These are phyloP conservation scores for Boechera divaricarpa DNA, from an alignment of 345 rosid genomes.

Conservation along the genomic window DNA sequence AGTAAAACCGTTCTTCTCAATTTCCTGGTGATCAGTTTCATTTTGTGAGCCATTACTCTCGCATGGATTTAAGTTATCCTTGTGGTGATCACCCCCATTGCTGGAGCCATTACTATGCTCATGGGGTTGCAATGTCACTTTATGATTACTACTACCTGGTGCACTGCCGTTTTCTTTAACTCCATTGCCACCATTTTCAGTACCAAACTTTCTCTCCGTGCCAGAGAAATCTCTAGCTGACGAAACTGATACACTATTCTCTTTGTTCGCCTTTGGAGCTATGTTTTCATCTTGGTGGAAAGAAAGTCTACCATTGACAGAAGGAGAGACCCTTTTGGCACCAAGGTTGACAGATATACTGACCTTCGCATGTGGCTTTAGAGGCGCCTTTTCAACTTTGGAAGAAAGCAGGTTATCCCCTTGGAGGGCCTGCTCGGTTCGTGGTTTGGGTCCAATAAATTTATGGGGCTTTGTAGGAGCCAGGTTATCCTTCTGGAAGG, in stretches of 20 bases:
- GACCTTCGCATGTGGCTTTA: constrained; percentile 60
- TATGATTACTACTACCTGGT: constrained; percentile 25
- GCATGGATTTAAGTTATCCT: constrained; percentile 43
- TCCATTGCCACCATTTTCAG: constrained; percentile 43
- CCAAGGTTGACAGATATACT: constrained; percentile 60
- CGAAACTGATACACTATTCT: constrained; percentile 46
- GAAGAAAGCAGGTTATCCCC: constrained; percentile 47
- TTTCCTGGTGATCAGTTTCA: constrained; percentile 44
- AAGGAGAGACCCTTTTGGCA: constrained; percentile 55
- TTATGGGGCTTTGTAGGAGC: constrained; percentile 50
- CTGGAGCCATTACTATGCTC: constrained; percentile 33
- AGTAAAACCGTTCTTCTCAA: constrained; percentile 46
- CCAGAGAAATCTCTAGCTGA: constrained; percentile 43
- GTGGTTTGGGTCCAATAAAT: constrained; percentile 49
- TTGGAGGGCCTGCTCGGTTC: constrained; percentile 47
- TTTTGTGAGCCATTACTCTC: constrained; percentile 48
- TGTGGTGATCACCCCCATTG: constrained; percentile 39
- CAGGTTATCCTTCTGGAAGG: constrained; percentile 48
- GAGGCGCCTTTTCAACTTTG: constrained; percentile 63
- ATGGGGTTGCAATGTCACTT: constrained; percentile 19
- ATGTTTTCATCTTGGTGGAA: constrained; percentile 50
- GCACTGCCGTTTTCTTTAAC: constrained; percentile 41
- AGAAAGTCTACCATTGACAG: constrained; percentile 56
- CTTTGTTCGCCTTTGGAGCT: constrained; percentile 52
- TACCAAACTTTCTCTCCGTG: constrained; percentile 50